Base-by-base conservation (phyloP, 805 yeast species). In the Saccharomyces cerevisiae region DNA sequence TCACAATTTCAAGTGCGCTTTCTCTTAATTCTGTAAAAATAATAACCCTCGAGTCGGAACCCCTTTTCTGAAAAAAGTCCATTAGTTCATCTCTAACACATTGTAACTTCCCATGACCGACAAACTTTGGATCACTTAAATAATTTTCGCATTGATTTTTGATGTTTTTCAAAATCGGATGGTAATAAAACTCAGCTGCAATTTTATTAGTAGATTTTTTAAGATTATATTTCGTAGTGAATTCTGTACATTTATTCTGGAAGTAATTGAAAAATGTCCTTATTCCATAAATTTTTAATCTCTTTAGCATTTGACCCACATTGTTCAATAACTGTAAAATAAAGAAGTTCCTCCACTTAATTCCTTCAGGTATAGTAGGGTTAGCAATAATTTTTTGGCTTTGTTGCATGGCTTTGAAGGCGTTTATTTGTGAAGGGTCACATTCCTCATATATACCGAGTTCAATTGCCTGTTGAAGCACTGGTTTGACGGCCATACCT, bases 11-110 rank as follows among this genome's bases (percentile, higher is more conserved):
- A 46, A 88, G 72, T 0, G 98, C 99, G 4, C 96, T 85, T 58
- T 89, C 95, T 66, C 99, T 79, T 56, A 82, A 79, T 66, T 91
- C 96, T 0, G 96, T 87, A 68, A 94, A 94, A 0, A 94, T 78
- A 47, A 94, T 95, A 2, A 85, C 94, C 59, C 88, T 79, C 1
- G 95, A 86, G 52, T 82, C 79, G 1, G 67, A 60, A 11, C 70
- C 71, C 36, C 74, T 70, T 4, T 69, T 63, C 2, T 68, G 63
- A 57, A 84, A 83, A 62, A 89, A 91, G 1, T 69, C 70, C 2
- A 69, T 64, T 48, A 91, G 66, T 60, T 85, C 87, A 9, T 79
- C 77, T 22, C 82, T 71, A 49, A 87, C 63, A 47, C 78, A 74
- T 51, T 79, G 81, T 29, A 89, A 69, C 63, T 94, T 94, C 0